These are phyloP conservation scores for Trypanosoma vivax DNA, from an alignment of 208 protist species.

Conservation along the genomic window DNA sequence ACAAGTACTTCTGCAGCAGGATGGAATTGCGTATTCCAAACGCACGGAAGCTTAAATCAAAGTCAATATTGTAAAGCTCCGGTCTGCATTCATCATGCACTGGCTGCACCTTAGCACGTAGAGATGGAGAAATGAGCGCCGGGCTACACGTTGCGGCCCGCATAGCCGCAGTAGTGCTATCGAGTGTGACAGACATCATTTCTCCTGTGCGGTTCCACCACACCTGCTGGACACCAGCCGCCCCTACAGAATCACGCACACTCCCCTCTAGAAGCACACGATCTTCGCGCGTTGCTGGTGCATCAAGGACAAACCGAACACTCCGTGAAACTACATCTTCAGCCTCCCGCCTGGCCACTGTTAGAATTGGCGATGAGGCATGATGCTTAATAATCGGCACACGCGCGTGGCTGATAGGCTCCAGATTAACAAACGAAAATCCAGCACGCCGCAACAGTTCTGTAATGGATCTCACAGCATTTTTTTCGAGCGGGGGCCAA, in stretches of 20 bases:
- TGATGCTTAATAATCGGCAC: slow-evolving; percentile 90
- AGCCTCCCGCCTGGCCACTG: slow-evolving; percentile 27
- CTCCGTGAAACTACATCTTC: slow-evolving; percentile 67
- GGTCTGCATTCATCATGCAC: slow-evolving; percentile 79
- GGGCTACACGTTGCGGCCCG: slow-evolving; percentile 46
- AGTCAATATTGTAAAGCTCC: slow-evolving; percentile 84
- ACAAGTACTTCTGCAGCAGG: slow-evolving; percentile 72
- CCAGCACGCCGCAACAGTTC: slow-evolving; percentile 77
- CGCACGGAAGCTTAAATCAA: slow-evolving; percentile 82
- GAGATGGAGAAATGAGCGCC: slow-evolving; percentile 28
- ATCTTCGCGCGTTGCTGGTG: slow-evolving; percentile 37
- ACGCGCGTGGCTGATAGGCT: slow-evolving; percentile 78
- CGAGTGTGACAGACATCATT: slow-evolving; percentile 58
- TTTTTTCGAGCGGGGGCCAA: slow-evolving; percentile 77
- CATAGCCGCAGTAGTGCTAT: slow-evolving; percentile 62
- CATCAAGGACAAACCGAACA: slow-evolving; percentile 58
- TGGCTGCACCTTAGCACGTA: slow-evolving; percentile 63
- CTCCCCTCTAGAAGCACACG: slow-evolving; percentile 72
- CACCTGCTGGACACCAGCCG: slow-evolving; percentile 57
- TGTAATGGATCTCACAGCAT: slow-evolving; percentile 77
- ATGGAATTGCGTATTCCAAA: slow-evolving; percentile 89
- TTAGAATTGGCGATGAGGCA: slow-evolving; percentile 64
- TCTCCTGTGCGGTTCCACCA: slow-evolving; percentile 81
- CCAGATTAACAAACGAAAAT: slow-evolving; percentile 78
- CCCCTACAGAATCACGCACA: slow-evolving; percentile 50